Conservation (phyloP, 1,139 yeast genomes). For the Suhomyces taliae region DNA sequence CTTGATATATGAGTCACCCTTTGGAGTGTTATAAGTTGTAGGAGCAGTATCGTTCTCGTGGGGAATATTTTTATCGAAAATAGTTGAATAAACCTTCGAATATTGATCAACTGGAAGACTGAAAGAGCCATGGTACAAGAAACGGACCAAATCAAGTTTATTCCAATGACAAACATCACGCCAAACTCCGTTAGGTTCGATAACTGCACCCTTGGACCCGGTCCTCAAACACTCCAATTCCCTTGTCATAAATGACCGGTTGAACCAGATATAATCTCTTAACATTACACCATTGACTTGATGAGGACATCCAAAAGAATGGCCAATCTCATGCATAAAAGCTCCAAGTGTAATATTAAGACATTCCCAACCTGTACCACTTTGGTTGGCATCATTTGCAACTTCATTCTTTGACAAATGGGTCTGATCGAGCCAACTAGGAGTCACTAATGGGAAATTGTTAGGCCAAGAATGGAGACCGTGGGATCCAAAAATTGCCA, state of each 20-base stretch:
- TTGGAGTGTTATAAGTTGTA: conserved; percentile 26
- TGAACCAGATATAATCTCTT: conserved; percentile 77
- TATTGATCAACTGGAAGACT: conserved; percentile 64
- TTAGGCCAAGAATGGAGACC: conserved; percentile 90
- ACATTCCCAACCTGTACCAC: conserved; percentile 91
- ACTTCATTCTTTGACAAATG: conserved; percentile 64
- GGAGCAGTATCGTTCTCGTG: conserved; percentile 27
- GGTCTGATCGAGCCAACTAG: conserved; percentile 71
- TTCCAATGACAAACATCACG: conserved; percentile 72
- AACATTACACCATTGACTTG: conserved; percentile 89
- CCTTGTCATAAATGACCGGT: conserved; percentile 76
- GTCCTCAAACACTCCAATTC: conserved; percentile 60
- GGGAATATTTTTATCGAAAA: conserved; percentile 20
- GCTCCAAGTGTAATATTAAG: conserved; percentile 87
- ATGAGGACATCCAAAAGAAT: conserved; percentile 87
- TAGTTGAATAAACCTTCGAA: conserved; percentile 30
- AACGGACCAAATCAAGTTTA: conserved; percentile 73
- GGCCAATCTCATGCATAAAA: conserved; percentile 94
- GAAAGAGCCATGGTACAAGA: conserved; percentile 79
- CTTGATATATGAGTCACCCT: conserved; percentile 47
- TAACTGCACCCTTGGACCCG: conserved; percentile 37
- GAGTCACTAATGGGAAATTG: conserved; percentile 65
- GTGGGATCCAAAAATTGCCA: conserved; percentile 94
- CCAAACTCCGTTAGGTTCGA: conserved; percentile 61
- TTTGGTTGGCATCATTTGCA: conserved; percentile 83